Evolutionary conservation across 1,284 basidiomycete genomes (phyloP).

Genomic region (Pseudozyma tsukubaensis): DNA sequence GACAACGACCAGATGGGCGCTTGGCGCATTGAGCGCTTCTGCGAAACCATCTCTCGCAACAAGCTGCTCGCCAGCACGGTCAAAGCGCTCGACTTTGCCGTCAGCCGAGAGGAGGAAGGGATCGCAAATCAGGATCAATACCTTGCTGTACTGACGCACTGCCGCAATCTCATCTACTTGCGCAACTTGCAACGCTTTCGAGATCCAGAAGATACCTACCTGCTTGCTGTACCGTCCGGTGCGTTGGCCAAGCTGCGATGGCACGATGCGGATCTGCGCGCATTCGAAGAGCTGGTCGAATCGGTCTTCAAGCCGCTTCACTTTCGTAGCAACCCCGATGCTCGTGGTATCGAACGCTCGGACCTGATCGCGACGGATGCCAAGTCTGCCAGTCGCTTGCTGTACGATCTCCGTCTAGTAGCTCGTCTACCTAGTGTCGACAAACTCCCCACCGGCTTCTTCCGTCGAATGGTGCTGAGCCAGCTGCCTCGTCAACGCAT

Average conservation of each 20-base stretch:
- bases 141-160: conserved; percentile 31
- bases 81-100: conserved; percentile 44
- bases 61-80: conserved; percentile 23
- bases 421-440: conserved; percentile 24
- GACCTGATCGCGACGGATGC: conserved; percentile 31
- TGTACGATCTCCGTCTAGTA: conserved; percentile 32
- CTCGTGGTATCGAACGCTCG: conserved; percentile 30
- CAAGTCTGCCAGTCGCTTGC: conserved; percentile 27
- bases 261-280: conserved; percentile 39
- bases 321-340: conserved; percentile 28
- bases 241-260: conserved; percentile 29
- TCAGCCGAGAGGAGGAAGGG: conserved; percentile 33
- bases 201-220: conserved; percentile 34
- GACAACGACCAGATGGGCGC: conserved; percentile 26
- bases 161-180: conserved; percentile 40
- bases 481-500: conserved; percentile 30
- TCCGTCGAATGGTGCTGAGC: conserved; percentile 20
- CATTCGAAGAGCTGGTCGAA: conserved; percentile 42
- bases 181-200: conserved; percentile 36
- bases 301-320: conserved; percentile 44
- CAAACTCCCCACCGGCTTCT: conserved; percentile 34
- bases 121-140: conserved; percentile 44
- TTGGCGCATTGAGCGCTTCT: conserved; percentile 38
- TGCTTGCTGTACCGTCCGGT: conserved; percentile 27
- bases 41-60: conserved; percentile 39